phyloP scores from a whole-genome alignment of 2,329 filamentous ascomycete genomes.

The Beauveria rudraprayagi region DNA sequence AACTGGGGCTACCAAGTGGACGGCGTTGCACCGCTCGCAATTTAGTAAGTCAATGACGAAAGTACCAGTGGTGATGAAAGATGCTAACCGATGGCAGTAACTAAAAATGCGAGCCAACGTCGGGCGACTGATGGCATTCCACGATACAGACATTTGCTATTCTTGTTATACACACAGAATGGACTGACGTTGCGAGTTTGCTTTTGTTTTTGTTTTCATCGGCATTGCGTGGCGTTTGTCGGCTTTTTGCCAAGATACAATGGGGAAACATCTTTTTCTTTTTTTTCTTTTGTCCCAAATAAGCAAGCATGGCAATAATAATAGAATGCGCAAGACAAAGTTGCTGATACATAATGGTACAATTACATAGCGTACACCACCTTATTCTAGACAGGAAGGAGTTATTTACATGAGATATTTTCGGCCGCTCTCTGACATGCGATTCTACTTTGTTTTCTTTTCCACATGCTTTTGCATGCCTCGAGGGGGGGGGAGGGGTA shows the following conservation, averaged over 20 bases:
- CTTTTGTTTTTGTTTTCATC: not conserved
- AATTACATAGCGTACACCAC: not conserved
- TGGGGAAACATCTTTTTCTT: constrained; percentile 3
- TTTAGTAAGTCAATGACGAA: constrained; percentile 64
- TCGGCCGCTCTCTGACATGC: not conserved
- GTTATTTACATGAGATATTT: not conserved
- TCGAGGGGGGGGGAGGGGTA: not conserved
- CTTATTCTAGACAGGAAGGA: not conserved
- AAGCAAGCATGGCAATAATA: not conserved
- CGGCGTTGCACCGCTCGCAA: constrained; percentile 89
- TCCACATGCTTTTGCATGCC: not conserved
- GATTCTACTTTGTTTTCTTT: not conserved
- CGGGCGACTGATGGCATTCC: not conserved
- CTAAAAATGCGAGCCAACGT: not conserved
- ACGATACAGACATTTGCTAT: not conserved
- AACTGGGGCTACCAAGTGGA: constrained; percentile 98
- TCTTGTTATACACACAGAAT: not conserved
- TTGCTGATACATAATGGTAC: constrained; percentile 1
- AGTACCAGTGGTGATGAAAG: not conserved
- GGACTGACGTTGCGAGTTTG: not conserved
- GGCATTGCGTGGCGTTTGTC: constrained; percentile 6
- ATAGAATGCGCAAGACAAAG: not conserved
- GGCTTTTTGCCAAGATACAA: not conserved
- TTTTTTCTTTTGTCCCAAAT: constrained; percentile 7
- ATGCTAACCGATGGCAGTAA: not conserved